phyloP scores from a whole-genome alignment of 441 rosid genomes.

The Gossypium schwendimanii region DNA sequence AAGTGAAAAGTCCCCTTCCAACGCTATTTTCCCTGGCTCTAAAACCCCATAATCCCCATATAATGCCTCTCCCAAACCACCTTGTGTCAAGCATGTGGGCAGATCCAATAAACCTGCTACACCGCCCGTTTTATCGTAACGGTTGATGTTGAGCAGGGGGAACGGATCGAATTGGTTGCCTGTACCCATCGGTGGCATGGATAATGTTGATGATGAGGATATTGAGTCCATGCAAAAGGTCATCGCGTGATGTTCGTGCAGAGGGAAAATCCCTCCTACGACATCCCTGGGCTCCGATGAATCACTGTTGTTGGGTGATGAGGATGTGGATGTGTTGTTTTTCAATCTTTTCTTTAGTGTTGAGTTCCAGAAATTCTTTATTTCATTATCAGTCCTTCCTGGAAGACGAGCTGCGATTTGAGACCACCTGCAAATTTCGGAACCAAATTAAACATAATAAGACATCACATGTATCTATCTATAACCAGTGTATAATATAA shows the following conservation, averaged over 20 bases:
- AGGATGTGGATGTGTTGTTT: slow-evolving; percentile 29
- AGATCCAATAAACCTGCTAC: slow-evolving; percentile 24
- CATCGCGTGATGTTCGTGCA: slow-evolving; percentile 31
- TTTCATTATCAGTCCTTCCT: slow-evolving; percentile 65
- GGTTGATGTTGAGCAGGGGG: slow-evolving; percentile 22
- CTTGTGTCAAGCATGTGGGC: slow-evolving; percentile 19
- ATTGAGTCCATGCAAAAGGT: slow-evolving; percentile 47
- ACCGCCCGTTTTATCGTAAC: slow-evolving; percentile 27
- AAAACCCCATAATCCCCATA: slow-evolving; percentile 23
- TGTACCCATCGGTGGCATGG: slow-evolving; percentile 23
- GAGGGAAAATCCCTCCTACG: slow-evolving; percentile 22
- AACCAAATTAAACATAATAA: background rate
- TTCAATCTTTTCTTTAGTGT: slow-evolving; percentile 50
- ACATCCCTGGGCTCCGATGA: slow-evolving; percentile 28
- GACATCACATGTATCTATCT: background rate
- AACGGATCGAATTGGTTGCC: slow-evolving; percentile 32
- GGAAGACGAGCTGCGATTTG: slow-evolving; percentile 65
- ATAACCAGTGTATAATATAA: background rate
- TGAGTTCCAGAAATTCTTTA: slow-evolving; percentile 67
- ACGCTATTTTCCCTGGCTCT: slow-evolving; percentile 27
- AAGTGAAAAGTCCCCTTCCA: slow-evolving; percentile 44
- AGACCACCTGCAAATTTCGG: slow-evolving; percentile 44
- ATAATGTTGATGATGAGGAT: slow-evolving; percentile 26
- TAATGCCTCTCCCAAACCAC: slow-evolving; percentile 12
- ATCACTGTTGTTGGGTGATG: slow-evolving; percentile 40